Percentiles rank a stretch among this genome's conserved stretches.
Conservation (phyloP, 2,329 filamentous ascomycete species). For the Exserohilum turcica region DNA sequence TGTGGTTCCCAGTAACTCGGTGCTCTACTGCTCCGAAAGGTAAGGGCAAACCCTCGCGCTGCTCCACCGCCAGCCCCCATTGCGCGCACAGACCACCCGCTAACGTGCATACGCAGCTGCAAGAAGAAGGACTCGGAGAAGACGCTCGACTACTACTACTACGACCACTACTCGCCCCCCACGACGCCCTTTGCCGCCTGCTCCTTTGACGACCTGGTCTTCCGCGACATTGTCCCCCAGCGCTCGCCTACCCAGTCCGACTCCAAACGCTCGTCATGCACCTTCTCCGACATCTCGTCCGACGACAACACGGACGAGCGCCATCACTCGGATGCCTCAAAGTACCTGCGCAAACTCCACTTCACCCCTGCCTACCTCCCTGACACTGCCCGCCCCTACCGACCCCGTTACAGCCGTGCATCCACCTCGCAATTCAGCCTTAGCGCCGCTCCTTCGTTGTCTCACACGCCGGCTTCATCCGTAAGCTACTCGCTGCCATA, state of each 20-base stretch:
- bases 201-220: slow-evolving; percentile 47
- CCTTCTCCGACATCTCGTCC: slow-evolving; percentile 51
- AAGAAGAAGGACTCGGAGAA: slow-evolving; percentile 53
- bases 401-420: slow-evolving; percentile 45
- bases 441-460: slow-evolving; percentile 52
- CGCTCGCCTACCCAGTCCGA: slow-evolving; percentile 52
- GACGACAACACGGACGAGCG: slow-evolving; percentile 39
- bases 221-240: slow-evolving; percentile 54
- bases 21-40: slow-evolving; percentile 70
- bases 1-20: slow-evolving; percentile 62
- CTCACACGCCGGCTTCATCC: slow-evolving; percentile 54
- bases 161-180: slow-evolving; percentile 44
- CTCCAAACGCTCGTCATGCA: slow-evolving; percentile 47
- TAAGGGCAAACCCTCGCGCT: slow-evolving; percentile 46
- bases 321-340: slow-evolving; percentile 48
- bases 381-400: slow-evolving; percentile 33
- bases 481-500: slow-evolving; percentile 53
- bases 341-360: slow-evolving; percentile 52
- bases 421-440: slow-evolving; percentile 44
- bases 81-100: slow-evolving; percentile 4
- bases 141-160: slow-evolving; percentile 31
- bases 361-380: slow-evolving; percentile 27
- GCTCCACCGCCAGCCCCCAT: slow-evolving; percentile 1
- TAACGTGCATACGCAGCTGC: slow-evolving; percentile 46
- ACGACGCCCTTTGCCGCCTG: slow-evolving; percentile 45